Evolutionary conservation across 2,329 filamentous ascomycete species (phyloP).

Genomic region (Paecilomyces niveus): DNA sequence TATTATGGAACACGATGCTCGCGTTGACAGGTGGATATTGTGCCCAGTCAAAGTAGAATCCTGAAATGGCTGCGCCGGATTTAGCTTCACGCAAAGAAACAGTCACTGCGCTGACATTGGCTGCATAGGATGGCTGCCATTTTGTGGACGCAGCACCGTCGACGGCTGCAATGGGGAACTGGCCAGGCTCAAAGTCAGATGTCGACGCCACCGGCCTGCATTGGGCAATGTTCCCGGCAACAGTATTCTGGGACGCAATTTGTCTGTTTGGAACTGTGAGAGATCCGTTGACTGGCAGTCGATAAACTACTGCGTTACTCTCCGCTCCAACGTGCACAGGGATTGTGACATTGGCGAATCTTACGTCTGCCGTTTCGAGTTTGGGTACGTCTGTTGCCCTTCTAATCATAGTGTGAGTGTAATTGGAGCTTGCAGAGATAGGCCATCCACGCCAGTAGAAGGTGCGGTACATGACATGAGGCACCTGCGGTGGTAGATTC

Average conservation of each 20-base stretch:
- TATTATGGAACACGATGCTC: slow-evolving; percentile 50
- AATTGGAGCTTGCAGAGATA: slow-evolving; percentile 54
- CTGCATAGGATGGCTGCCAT: slow-evolving; percentile 55
- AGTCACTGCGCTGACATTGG: slow-evolving; percentile 48
- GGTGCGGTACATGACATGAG: slow-evolving; percentile 52
- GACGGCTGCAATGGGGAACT: slow-evolving; percentile 61
- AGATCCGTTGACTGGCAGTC: slow-evolving; percentile 42
- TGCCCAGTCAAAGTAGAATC: slow-evolving; percentile 56
- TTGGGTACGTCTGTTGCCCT: slow-evolving; percentile 40
- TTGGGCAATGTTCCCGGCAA: slow-evolving; percentile 56
- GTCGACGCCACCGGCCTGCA: slow-evolving; percentile 50
- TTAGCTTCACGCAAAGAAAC: slow-evolving; percentile 45
- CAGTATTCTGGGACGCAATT: slow-evolving; percentile 47
- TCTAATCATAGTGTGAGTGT: slow-evolving; percentile 57
- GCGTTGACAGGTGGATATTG: slow-evolving; percentile 48
- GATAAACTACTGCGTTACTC: slow-evolving; percentile 35
- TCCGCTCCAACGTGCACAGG: slow-evolving; percentile 50
- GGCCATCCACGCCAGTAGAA: slow-evolving; percentile 63
- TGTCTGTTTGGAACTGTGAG: slow-evolving; percentile 54
- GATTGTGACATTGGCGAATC: slow-evolving; percentile 49
- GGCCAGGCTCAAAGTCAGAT: slow-evolving; percentile 50
- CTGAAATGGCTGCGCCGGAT: slow-evolving; percentile 23
- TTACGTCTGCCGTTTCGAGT: slow-evolving; percentile 47
- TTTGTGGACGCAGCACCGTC: slow-evolving; percentile 60
- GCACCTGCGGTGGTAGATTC: slow-evolving; percentile 58